phyloP scores from a whole-genome alignment of 2,329 filamentous ascomycete genomes.

The Colletotrichum truncatum region DNA sequence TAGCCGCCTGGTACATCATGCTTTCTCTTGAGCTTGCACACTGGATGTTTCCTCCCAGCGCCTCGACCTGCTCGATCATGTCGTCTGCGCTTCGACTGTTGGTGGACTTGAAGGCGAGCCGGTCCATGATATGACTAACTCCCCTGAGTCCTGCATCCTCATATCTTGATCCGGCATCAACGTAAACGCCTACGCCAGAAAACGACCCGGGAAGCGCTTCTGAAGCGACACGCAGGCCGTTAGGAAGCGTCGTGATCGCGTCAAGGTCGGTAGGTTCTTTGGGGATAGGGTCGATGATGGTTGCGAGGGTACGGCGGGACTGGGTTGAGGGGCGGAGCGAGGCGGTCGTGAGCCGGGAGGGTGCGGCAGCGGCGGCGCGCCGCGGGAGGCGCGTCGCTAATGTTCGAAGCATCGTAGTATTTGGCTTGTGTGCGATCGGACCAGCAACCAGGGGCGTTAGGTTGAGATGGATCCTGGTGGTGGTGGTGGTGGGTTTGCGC shows the following conservation, averaged over 20 bases:
- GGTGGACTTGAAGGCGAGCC: conserved; percentile 93
- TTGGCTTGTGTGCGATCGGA: not conserved
- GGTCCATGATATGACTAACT: conserved; percentile 95
- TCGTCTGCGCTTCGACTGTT: conserved; percentile 76
- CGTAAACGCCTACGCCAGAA: conserved; percentile 92
- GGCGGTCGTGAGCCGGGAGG: conserved; percentile 6
- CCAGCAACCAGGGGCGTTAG: not conserved
- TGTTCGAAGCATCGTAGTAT: conserved; percentile 28
- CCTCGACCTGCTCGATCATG: conserved; percentile 89
- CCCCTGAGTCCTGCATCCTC: conserved; percentile 87
- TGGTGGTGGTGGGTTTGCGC: not conserved
- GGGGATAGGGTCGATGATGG: conserved; percentile 30
- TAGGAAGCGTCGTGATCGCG: conserved; percentile 85
- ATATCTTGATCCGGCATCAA: conserved; percentile 94
- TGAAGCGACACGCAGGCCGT: conserved; percentile 93
- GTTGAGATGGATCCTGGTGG: conserved; percentile 7
- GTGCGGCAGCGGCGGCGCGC: conserved; percentile 3
- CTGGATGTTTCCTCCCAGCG: conserved; percentile 93
- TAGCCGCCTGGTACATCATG: conserved; percentile 98
- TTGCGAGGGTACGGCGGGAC: conserved; percentile 19
- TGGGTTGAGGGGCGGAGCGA: not conserved
- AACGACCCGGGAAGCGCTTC: conserved; percentile 95
- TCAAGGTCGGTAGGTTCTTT: conserved; percentile 85
- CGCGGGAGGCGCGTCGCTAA: conserved; percentile 31
- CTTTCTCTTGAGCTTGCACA: conserved; percentile 95